phyloP scores from a whole-genome alignment of 768 basidiomycete species.

The Suillus lakei region DNA sequence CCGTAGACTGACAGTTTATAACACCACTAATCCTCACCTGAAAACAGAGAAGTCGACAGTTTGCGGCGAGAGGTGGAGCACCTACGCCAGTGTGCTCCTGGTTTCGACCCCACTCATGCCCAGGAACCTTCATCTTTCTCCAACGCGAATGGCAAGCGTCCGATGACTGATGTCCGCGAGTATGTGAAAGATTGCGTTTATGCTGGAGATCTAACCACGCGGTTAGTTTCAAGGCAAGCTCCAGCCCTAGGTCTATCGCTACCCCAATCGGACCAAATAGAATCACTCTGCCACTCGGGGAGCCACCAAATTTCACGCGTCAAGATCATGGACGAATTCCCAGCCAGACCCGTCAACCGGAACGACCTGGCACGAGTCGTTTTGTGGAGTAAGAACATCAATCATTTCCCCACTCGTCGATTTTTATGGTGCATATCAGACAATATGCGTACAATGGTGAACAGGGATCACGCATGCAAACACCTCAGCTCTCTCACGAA shows the following conservation, averaged over 20 bases:
- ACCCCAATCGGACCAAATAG: conserved; percentile 65
- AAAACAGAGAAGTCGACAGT: conserved; percentile 51
- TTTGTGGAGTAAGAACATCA: conserved; percentile 50
- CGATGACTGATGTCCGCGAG: conserved; percentile 51
- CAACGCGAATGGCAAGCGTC: conserved; percentile 72
- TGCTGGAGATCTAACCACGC: background rate
- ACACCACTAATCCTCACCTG: conserved; percentile 1
- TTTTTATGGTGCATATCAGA: conserved; percentile 41
- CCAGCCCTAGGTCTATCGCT: conserved; percentile 63
- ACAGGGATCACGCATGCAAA: conserved; percentile 45
- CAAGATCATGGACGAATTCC: conserved; percentile 27
- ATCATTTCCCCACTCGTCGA: conserved; percentile 15
- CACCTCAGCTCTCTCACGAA: conserved; percentile 44
- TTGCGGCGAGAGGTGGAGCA: conserved; percentile 55
- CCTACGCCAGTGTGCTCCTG: conserved; percentile 39
- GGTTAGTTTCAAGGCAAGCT: conserved; percentile 40
- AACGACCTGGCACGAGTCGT: conserved; percentile 55
- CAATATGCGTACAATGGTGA: conserved; percentile 70
- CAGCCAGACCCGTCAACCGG: conserved; percentile 18
- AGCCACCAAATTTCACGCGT: conserved; percentile 43
- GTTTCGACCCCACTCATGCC: conserved; percentile 29
- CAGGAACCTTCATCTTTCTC: conserved; percentile 40
- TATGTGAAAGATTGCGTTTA: conserved; percentile 29
- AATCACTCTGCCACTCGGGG: conserved; percentile 69
- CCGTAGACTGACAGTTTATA: conserved; percentile 15